Evolutionary conservation across 2,329 filamentous ascomycete species (phyloP).

Genomic region (Aspergillus oerlinghausenensis): DNA sequence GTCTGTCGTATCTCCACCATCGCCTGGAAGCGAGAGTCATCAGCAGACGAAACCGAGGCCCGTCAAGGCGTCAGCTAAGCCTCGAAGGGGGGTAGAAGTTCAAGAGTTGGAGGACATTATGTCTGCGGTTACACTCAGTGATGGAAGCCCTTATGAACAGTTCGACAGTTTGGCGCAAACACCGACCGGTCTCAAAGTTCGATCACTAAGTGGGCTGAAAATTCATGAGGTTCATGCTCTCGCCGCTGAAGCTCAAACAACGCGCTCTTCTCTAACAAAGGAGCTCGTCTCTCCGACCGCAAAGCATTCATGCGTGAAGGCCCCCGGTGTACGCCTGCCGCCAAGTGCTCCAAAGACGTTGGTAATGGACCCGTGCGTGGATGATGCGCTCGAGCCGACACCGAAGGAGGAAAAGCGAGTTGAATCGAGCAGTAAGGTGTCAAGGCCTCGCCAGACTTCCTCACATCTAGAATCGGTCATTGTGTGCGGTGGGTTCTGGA

Average conservation of each 20-base stretch:
- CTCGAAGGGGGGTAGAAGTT: conserved; percentile 1
- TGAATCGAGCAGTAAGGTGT: not conserved
- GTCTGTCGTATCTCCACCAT: not conserved
- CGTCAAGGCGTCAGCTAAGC: not conserved
- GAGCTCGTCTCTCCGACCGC: not conserved
- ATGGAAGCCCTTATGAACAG: not conserved
- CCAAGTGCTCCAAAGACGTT: not conserved
- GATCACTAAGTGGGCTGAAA: conserved; percentile 7
- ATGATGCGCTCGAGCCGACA: not conserved
- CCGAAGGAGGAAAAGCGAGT: not conserved
- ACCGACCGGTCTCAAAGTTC: not conserved
- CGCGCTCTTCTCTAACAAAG: not conserved
- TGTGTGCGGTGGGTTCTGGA: conserved; percentile 9
- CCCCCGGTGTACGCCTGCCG: not conserved
- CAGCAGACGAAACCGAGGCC: not conserved
- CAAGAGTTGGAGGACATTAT: conserved; percentile 18
- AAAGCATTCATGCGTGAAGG: not conserved
- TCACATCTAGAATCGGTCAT: conserved; percentile 13
- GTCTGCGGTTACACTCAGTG: conserved; percentile 15
- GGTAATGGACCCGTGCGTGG: not conserved
- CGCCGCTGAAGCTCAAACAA: not conserved
- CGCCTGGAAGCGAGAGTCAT: not conserved
- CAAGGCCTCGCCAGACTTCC: not conserved
- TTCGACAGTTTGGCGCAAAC: not conserved
- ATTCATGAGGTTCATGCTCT: not conserved